phyloP scores from a whole-genome alignment of 352 stramenopile species.

The Phytophthora parvispora region DNA sequence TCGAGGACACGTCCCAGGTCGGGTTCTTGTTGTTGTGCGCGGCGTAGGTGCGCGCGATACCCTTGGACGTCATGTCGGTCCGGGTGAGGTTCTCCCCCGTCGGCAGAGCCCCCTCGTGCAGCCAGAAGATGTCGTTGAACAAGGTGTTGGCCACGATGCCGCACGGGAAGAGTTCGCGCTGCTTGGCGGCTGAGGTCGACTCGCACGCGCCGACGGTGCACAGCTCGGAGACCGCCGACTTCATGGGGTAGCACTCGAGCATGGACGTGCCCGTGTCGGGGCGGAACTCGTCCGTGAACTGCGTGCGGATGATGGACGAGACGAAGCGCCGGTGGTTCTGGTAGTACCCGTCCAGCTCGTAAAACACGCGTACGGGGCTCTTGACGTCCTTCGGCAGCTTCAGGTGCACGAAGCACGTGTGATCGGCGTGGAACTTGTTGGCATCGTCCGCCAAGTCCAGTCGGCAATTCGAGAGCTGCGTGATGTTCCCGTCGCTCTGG shows the following conservation, averaged over 20 bases:
- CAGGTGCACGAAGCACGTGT: conserved; percentile 79
- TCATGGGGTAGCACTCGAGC: conserved; percentile 65
- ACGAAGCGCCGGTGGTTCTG: conserved; percentile 85
- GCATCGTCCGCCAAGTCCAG: conserved; percentile 45
- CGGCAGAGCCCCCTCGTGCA: conserved; percentile 66
- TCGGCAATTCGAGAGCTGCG: conserved; percentile 59
- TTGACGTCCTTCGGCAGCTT: conserved; percentile 59
- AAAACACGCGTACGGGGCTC: conserved; percentile 58
- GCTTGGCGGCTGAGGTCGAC: conserved; percentile 15
- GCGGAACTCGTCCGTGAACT: conserved; percentile 74
- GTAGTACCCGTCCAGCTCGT: conserved; percentile 73
- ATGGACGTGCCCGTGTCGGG: conserved; percentile 33
- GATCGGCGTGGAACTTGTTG: conserved; percentile 77
- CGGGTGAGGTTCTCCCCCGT: conserved; percentile 47
- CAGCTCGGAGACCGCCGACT: conserved; percentile 37
- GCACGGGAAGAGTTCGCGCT: conserved; percentile 70
- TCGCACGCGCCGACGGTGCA: conserved; percentile 59
- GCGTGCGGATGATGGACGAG: conserved; percentile 68
- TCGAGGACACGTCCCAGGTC: conserved; percentile 42
- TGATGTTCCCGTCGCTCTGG: conserved; percentile 49
- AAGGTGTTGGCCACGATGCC: conserved; percentile 85
- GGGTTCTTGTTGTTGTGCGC: conserved; percentile 76
- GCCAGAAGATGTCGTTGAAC: conserved; percentile 91
- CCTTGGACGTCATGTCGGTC: conserved; percentile 51
- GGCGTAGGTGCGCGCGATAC: conserved; percentile 57